Evolutionary conservation across 805 yeast genomes (phyloP).

Genomic region (Pichia kluyveri): DNA sequence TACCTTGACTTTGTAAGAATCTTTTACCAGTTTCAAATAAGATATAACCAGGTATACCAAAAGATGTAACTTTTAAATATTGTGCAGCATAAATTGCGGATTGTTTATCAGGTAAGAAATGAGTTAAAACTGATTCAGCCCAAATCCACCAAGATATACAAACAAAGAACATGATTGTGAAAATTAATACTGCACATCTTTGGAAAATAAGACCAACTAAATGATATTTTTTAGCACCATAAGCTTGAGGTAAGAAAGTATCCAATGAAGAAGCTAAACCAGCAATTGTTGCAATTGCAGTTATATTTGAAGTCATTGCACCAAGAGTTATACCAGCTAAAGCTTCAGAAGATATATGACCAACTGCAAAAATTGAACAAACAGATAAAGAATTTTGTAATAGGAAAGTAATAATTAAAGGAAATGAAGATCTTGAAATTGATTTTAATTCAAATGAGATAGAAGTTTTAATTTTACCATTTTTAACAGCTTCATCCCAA

Average conservation of each 20-base stretch:
- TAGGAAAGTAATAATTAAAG: constrained; percentile 57
- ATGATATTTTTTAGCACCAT: constrained; percentile 55
- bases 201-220: constrained; percentile 62
- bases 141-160: constrained; percentile 51
- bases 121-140: constrained; percentile 39
- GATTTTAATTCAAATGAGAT: constrained; percentile 30
- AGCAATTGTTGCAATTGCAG: constrained; percentile 66
- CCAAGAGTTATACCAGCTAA: constrained; percentile 70
- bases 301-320: constrained; percentile 70
- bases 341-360: constrained; percentile 61
- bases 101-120: constrained; percentile 34
- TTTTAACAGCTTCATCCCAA: constrained; percentile 27
- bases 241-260: constrained; percentile 72
- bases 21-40: constrained; percentile 63
- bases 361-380: constrained; percentile 71
- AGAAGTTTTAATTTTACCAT: constrained; percentile 36
- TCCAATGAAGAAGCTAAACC: constrained; percentile 76
- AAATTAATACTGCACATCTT: constrained; percentile 52
- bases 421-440: constrained; percentile 37
- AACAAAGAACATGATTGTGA: constrained; percentile 45
- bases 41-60: constrained; percentile 67
- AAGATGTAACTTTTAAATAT: constrained; percentile 45
- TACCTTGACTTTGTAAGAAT: constrained; percentile 67
- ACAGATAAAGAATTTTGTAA: constrained; percentile 66
- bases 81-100: constrained; percentile 45